These are phyloP conservation scores for Pseudotsuga menziesii DNA, from an alignment of 75 land plant genomes.

Conservation along the genomic window DNA sequence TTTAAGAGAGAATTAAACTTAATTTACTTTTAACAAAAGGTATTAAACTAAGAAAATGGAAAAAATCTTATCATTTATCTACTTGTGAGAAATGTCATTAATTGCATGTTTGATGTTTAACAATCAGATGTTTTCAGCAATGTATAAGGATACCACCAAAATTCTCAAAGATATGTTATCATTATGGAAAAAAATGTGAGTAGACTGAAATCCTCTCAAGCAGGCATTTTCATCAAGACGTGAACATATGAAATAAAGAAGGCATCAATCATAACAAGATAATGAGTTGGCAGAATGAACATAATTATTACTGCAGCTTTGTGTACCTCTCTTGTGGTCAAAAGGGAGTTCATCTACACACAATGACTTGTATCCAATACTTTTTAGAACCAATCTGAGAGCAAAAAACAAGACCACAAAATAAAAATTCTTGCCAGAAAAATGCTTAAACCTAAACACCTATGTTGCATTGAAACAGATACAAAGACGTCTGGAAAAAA, in stretches of 20 bases:
- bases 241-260: not conserved
- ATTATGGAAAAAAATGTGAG: not conserved
- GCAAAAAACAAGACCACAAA: constrained; percentile 4
- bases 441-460: no score
- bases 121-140: not conserved
- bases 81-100: no score
- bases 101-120: no score
- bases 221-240: no score
- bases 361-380: constrained; percentile 93
- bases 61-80: no score
- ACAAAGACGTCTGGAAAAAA: no score
- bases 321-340: constrained; percentile 62
- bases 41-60: no score
- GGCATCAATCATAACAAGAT: not conserved
- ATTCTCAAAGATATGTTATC: not conserved
- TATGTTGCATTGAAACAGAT: no score
- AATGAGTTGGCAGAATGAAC: not conserved
- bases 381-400: constrained; percentile 82
- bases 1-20: no score
- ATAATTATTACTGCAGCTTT: not conserved
- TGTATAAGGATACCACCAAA: not conserved
- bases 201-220: no score
- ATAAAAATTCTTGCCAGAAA: not conserved
- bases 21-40: no score
- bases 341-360: constrained; percentile 80